Evolutionary conservation across 1,284 basidiomycete species (phyloP).

Genomic region (Golubevia sp.): DNA sequence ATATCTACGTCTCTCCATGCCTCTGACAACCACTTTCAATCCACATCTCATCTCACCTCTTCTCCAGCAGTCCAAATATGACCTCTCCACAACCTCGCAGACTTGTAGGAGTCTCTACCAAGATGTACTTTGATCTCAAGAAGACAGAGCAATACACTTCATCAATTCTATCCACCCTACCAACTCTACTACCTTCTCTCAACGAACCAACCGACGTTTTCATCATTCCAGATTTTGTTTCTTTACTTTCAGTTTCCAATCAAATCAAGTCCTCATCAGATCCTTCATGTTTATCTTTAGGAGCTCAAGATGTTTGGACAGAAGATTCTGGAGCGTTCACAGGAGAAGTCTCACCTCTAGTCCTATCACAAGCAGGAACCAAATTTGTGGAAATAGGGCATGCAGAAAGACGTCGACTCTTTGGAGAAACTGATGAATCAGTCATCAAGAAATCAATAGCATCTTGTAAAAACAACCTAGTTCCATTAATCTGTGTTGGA

Average conservation of each 20-base stretch:
- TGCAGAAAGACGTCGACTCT: slow-evolving; percentile 40
- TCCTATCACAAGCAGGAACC: slow-evolving; percentile 38
- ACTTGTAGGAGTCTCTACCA: slow-evolving; percentile 50
- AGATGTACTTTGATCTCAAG: slow-evolving; percentile 55
- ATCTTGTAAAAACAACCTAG: slow-evolving; percentile 26
- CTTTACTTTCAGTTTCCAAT: slow-evolving; percentile 18
- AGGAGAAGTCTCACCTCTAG: slow-evolving; percentile 45
- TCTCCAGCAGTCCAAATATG: no score
- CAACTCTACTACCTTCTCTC: slow-evolving; percentile 6
- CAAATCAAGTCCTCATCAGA: slow-evolving; percentile 10
- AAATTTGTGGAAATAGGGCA: slow-evolving; percentile 51
- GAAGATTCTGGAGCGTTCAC: slow-evolving; percentile 45
- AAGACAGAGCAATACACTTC: slow-evolving; percentile 20
- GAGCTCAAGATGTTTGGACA: slow-evolving; percentile 43
- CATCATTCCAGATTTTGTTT: slow-evolving; percentile 51
- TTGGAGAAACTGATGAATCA: slow-evolving; percentile 44
- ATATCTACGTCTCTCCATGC: no score
- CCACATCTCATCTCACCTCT: no score
- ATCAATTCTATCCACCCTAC: slow-evolving; percentile 15
- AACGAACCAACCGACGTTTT: slow-evolving; percentile 29
- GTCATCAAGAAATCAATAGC: slow-evolving; percentile 39
- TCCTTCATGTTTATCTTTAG: slow-evolving; percentile 20
- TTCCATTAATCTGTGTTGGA: slow-evolving; percentile 50
- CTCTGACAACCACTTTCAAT: no score
- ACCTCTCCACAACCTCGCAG: slow-evolving; percentile 12